Conservation (phyloP, 306 rosid species). For the Chamaecrista fasciculata region DNA sequence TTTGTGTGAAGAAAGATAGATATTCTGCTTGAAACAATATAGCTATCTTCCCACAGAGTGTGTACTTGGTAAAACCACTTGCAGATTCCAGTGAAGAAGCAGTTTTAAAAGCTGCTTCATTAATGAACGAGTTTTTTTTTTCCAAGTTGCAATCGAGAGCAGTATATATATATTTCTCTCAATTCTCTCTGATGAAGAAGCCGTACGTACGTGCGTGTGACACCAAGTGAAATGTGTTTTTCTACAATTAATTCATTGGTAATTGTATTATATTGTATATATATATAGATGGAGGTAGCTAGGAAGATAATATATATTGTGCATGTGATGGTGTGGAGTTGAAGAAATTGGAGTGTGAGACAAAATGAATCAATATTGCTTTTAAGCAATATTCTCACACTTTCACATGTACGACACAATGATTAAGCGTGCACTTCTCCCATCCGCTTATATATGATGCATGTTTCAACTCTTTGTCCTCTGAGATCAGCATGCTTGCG, state of each 20-base stretch:
- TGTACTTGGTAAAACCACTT: background rate
- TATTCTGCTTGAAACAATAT: conserved; percentile 5
- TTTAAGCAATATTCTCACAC: conserved; percentile 43
- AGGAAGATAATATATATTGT: background rate
- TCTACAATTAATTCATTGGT: background rate
- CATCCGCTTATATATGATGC: conserved; percentile 36
- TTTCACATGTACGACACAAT: conserved; percentile 37
- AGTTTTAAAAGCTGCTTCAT: background rate
- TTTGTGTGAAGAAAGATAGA: background rate
- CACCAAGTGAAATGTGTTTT: background rate
- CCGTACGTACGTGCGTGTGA: background rate
- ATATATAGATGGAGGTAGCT: background rate
- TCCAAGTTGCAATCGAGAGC: background rate
- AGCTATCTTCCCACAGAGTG: background rate
- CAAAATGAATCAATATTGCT: conserved; percentile 42
- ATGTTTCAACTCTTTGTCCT: conserved; percentile 28
- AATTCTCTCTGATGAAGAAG: background rate
- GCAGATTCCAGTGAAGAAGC: background rate
- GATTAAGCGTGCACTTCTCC: conserved; percentile 58
- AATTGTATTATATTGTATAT: background rate
- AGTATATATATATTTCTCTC: background rate
- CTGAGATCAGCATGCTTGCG: conserved; percentile 21
- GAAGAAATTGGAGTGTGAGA: conserved; percentile 43
- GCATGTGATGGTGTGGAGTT: conserved; percentile 15
- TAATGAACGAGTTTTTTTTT: too few relatives aligned